Percentiles rank a stretch among this genome's conserved stretches.
Conservation (phyloP, 2,329 filamentous ascomycete species). For the Paecilomyces sp. region DNA sequence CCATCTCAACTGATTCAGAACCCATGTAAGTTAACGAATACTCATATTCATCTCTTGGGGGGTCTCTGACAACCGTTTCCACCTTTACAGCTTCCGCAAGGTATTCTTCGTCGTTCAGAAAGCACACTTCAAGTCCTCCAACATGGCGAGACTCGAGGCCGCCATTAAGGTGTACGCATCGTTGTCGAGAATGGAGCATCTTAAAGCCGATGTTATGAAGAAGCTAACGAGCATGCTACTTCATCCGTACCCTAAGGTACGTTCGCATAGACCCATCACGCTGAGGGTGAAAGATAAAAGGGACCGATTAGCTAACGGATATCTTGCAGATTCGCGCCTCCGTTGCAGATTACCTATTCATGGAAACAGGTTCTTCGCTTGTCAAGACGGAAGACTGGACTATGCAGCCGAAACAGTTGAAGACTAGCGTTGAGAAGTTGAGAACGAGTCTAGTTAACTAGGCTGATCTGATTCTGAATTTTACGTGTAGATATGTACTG, state of each 20-base stretch:
- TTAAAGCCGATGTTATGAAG: conserved; percentile 52
- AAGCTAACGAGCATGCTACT: conserved; percentile 66
- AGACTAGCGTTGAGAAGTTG: conserved; percentile 23
- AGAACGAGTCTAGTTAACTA: conserved; percentile 10
- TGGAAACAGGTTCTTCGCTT: conserved; percentile 21
- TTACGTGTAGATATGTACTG: neutral
- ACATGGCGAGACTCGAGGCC: conserved; percentile 72
- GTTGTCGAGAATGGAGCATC: conserved; percentile 49
- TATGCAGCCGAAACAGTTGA: conserved; percentile 25
- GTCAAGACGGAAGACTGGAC: conserved; percentile 16
- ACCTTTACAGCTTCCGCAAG: conserved; percentile 41
- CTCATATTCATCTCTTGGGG: neutral
- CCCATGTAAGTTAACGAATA: conserved; percentile 18
- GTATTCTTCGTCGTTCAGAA: conserved; percentile 68
- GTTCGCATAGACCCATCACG: neutral
- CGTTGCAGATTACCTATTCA: conserved; percentile 30
- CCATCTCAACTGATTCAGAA: conserved; percentile 39
- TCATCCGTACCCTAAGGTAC: conserved; percentile 75
- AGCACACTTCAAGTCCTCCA: conserved; percentile 74
- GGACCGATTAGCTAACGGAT: conserved; percentile 4
- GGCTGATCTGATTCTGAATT: neutral
- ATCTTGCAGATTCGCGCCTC: conserved; percentile 24
- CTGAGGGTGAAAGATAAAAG: neutral
- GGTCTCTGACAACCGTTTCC: conserved; percentile 5
- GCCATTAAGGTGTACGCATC: conserved; percentile 73